Percentiles rank a stretch among this genome's conserved stretches.
phyloP scores from a whole-genome alignment of 768 basidiomycete genomes.

The Psilocybe azurescens region DNA sequence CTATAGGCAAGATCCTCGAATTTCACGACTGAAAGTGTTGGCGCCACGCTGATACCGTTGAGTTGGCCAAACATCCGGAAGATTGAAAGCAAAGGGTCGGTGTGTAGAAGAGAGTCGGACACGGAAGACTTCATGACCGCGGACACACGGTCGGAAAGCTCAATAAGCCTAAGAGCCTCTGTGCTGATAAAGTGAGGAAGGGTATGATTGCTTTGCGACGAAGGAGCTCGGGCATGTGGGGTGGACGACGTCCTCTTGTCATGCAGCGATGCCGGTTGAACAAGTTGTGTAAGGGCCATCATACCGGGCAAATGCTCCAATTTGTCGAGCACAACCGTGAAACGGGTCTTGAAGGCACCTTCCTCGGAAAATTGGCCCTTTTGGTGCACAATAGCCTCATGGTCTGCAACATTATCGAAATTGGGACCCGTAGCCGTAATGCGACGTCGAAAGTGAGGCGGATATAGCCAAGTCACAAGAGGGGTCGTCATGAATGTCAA shows the following conservation, averaged over 20 bases:
- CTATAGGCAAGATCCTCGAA: constrained; percentile 74
- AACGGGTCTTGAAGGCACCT: constrained; percentile 54
- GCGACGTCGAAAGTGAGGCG: constrained; percentile 60
- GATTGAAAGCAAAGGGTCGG: constrained; percentile 74
- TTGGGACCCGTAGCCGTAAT: constrained; percentile 50
- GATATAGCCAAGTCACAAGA: constrained; percentile 69
- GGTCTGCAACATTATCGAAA: constrained; percentile 50
- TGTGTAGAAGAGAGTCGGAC: constrained; percentile 69
- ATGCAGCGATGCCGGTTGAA: constrained; percentile 47
- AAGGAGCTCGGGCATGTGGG: constrained; percentile 7
- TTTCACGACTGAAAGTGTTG: constrained; percentile 76
- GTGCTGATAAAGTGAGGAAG: constrained; percentile 44
- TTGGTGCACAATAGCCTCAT: constrained; percentile 31
- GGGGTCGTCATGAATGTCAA: constrained; percentile 91
- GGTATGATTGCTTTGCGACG: constrained; percentile 6
- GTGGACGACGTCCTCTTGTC: constrained; percentile 5
- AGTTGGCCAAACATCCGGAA: constrained; percentile 81
- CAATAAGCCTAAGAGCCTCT: constrained; percentile 86
- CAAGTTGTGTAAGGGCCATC: constrained; percentile 88
- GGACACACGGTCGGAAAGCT: constrained; percentile 84
- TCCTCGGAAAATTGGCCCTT: constrained; percentile 13
- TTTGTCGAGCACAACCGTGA: constrained; percentile 89
- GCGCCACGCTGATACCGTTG: constrained; percentile 65
- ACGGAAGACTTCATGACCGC: constrained; percentile 85
- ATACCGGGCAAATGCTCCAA: constrained; percentile 88